Percentiles rank a stretch among this genome's conserved stretches.
phyloP scores from a whole-genome alignment of 441 rosid genomes.

The Rhodomyrtus psidioides region DNA sequence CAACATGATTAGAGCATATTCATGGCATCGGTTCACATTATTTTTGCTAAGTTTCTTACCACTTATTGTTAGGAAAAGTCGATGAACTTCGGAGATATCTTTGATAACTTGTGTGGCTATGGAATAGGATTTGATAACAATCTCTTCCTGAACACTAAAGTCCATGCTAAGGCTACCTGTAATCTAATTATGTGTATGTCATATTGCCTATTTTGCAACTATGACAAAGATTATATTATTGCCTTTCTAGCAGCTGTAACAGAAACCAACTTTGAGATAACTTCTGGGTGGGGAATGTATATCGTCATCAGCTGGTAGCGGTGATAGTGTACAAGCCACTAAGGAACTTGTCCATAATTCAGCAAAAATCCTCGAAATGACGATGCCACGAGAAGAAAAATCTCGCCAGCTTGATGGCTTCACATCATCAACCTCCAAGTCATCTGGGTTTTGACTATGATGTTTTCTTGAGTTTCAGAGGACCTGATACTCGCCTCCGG shows the following conservation, averaged over 20 bases:
- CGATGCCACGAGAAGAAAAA: neutral
- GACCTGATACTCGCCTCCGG: neutral
- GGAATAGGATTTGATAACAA: neutral
- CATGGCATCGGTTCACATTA: neutral
- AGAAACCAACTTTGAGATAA: neutral
- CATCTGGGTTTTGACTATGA: neutral
- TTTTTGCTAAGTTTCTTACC: neutral
- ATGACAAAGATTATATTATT: neutral
- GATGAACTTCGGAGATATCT: neutral
- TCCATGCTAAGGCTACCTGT: neutral
- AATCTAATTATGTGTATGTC: neutral
- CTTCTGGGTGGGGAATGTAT: neutral
- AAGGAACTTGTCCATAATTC: neutral
- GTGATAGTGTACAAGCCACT: neutral
- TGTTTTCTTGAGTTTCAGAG: neutral
- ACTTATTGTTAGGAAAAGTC: neutral
- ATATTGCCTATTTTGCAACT: neutral
- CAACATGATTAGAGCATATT: neutral
- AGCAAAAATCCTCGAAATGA: neutral
- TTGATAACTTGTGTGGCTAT: neutral
- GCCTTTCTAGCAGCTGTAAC: neutral
- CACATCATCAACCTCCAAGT: neutral
- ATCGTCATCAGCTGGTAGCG: neutral
- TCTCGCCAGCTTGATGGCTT: rapidly evolving
- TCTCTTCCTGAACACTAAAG: neutral